Base-by-base conservation (phyloP, 2,329 filamentous ascomycete species). In the Trichoderma sp. region DNA sequence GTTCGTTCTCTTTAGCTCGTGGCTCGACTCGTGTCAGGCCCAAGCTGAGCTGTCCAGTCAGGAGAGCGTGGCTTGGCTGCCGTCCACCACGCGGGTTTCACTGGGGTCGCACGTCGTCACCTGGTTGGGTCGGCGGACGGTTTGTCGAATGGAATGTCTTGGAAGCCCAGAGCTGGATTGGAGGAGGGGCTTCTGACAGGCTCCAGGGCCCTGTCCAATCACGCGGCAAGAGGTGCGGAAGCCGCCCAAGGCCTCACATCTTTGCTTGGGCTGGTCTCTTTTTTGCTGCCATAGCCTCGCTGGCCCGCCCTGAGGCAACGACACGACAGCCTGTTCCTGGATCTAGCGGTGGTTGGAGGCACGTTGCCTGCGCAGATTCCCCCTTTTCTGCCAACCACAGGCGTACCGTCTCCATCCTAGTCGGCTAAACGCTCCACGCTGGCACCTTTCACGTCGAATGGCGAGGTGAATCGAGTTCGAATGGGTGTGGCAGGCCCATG, bases 161-260 rank as follows among this genome's bases (percentile, higher is more conserved):
- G 68, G 63, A 70, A 69, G 52, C 59, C n/a, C 32, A 49, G 46
- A 49, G 43, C 56, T 63, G 18, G 46, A 26, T 52, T 52, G 26
- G 34, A 43, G 54, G 30, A n/a, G 59, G 63, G 65, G 59, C 68
- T 68, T 70, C 68, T 68, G 68, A 71, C 68, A 61, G 70, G 54
- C 65, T 60, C 39, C 39, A 18, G 39, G n/a, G 51, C 39, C 46
- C 32, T 43, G 54, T 39, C 70, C 70, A 71, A 71, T 71, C 49
- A 68, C 26, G 55, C 32, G 64, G 16, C 39, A 43, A 43, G 39
- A 24, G 49, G 28, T 51, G 64, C 51, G 51, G 21, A 65, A 30
- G 18, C 30, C 51, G 26, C 51, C 34, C 30, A 49, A 49, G 51
- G 14, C 43, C 59, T 52, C 54, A 39, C 37, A 24, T 24, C 24